Conservation (phyloP, 306 rosid species). For the Biancaea sappan region DNA sequence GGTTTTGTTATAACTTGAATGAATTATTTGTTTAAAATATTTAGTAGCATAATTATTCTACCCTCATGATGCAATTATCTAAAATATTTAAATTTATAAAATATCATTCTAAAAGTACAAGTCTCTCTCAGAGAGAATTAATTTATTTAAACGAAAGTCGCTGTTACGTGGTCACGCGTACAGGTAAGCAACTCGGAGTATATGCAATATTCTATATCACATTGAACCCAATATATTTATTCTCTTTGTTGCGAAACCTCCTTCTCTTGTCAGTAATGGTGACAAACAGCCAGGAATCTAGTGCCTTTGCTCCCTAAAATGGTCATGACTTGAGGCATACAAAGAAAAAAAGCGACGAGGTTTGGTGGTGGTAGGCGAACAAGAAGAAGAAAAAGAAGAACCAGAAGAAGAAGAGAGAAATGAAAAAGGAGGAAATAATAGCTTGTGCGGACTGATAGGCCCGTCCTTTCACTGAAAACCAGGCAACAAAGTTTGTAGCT, state of each 20-base stretch:
- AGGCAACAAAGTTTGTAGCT: constrained; percentile 50
- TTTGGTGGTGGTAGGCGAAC: constrained; percentile 42
- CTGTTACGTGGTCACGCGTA: constrained; percentile 3
- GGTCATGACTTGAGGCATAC: constrained; percentile 33
- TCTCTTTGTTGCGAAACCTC: constrained; percentile 39
- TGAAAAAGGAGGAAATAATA: constrained; percentile 25
- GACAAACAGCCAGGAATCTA: constrained; percentile 73
- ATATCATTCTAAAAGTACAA: neutral
- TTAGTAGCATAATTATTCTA: no score
- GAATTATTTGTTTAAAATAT: no score
- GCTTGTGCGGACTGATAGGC: constrained; percentile 73
- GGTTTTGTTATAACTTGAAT: no score
- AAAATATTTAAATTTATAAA: neutral
- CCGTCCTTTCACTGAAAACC: constrained; percentile 72
- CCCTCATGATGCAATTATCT: no score
- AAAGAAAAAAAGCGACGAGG: constrained; percentile 32
- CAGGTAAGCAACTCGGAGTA: constrained; percentile 54
- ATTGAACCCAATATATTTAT: constrained; percentile 47
- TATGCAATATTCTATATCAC: constrained; percentile 39
- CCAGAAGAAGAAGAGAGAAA: neutral
- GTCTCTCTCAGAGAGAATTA: neutral
- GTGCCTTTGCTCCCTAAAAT: constrained; percentile 55
- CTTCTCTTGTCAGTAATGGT: constrained; percentile 49
- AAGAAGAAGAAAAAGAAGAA: constrained; percentile 15
- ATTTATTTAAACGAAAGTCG: neutral